Base-by-base conservation (phyloP, 2,329 filamentous ascomycete genomes). In the Aureobasidium sp. region DNA sequence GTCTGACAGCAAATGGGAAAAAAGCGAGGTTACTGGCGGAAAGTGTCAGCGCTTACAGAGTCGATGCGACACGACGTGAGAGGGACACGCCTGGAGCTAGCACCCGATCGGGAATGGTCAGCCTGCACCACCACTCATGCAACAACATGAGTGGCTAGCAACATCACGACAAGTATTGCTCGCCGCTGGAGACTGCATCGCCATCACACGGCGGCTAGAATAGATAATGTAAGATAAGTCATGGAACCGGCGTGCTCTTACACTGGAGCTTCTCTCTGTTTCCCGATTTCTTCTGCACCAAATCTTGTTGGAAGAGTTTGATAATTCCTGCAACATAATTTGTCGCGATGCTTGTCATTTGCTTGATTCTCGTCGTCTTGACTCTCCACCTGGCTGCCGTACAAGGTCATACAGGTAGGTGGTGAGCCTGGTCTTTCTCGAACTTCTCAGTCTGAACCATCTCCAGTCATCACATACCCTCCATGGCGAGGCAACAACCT, bases 401-500 rank as follows among this genome's bases (percentile, higher is more conserved):
- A 2, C 25, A 6, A 14, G n/a, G 3, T 1, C 48, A 51, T 8
- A 51, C 37, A 4, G 48, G 48, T 51, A 17, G 7, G 35, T 24
- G 7, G 6, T 2, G 6, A 21, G 7, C 30, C 16, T 30, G 11
- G 2, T 3, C 10, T 6, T 10, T 32, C 19, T 16, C 4, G 22
- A n/a, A 25, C 10, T 1, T 21, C 1, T 2, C 8, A 7, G 32
- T 17, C 54, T 19, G 25, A 40, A 16, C 83, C 84, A n/a, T 88
- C 94, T 68, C 86, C 79, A n/a, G 79, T 95, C 65, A 85, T 95
- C 68, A 84, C 84, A 58, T 94, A 94, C 66, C 90, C 89, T 0
- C 87, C 86, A 60, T 91, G 86, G 83, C 74, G 90, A 78, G 90
- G 89, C 59, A 84, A 95, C 74, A 94, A 89, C 67, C 79, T 95